phyloP scores from a whole-genome alignment of 805 yeast genomes.

The Danielia reshetovae region DNA sequence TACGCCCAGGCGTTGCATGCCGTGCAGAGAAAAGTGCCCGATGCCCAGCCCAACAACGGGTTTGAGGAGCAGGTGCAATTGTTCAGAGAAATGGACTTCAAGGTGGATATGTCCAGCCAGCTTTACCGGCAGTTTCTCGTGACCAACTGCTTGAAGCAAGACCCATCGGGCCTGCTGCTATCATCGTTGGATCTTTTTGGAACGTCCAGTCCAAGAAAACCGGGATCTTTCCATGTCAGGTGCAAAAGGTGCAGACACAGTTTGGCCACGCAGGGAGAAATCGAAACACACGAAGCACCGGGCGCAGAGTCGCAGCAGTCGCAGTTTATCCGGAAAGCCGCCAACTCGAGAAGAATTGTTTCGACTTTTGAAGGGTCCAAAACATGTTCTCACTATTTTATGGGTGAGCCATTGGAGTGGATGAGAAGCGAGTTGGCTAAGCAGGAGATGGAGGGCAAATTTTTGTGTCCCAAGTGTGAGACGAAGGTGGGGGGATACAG shows the following conservation, averaged over 20 bases:
- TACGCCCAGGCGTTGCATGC: conserved; percentile 68
- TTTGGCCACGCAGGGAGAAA: conserved; percentile 59
- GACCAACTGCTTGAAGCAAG: conserved; percentile 18
- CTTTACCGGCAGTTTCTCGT: conserved; percentile 25
- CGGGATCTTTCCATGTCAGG: conserved; percentile 38
- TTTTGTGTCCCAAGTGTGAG: conserved; percentile 78
- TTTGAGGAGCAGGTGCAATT: conserved; percentile 70
- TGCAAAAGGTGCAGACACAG: conserved; percentile 80
- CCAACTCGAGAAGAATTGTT: conserved; percentile 56
- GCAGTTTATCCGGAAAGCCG: conserved; percentile 60
- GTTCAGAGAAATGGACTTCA: conserved; percentile 42
- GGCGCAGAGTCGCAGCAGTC: conserved; percentile 60
- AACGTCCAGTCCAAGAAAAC: conserved; percentile 4
- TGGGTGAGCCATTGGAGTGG: conserved; percentile 83
- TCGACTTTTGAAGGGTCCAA: conserved; percentile 53
- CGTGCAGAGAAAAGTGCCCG: conserved; percentile 58
- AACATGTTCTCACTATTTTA: conserved; percentile 77
- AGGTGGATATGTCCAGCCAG: conserved; percentile 20
- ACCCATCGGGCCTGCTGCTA: conserved; percentile 12
- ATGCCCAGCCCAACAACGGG: conserved; percentile 67
- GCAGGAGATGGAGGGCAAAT: conserved; percentile 82
- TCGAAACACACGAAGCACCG: conserved; percentile 67
- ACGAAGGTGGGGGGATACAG: conserved; percentile 86
- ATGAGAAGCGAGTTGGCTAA: conserved; percentile 75
- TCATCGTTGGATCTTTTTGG: conserved; percentile 9